Conservation (phyloP, 257 asterid genomes). For the Solanum dulcamara region DNA sequence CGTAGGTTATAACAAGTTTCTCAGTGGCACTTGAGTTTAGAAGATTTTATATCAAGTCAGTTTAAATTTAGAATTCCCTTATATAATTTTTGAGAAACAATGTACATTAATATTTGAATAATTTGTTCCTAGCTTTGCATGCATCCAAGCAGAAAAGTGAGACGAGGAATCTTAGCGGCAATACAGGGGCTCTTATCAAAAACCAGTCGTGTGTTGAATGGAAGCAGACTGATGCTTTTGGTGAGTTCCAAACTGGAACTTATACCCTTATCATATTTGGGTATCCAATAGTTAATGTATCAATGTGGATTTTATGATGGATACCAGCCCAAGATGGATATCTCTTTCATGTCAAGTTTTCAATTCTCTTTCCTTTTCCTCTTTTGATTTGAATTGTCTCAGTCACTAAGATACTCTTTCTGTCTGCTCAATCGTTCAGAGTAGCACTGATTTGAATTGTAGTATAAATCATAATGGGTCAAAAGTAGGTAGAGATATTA, state of each 20-base stretch:
- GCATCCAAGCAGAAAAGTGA: slow-evolving; percentile 73
- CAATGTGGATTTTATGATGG: background rate
- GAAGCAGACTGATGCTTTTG: slow-evolving; percentile 82
- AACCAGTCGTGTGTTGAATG: slow-evolving; percentile 57
- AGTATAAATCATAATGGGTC: background rate
- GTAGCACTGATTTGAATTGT: background rate
- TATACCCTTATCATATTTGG: background rate
- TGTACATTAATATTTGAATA: background rate
- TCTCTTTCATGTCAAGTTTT: background rate
- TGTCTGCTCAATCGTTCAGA: background rate
- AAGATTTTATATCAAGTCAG: background rate
- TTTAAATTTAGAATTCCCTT: background rate
- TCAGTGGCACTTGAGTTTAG: background rate
- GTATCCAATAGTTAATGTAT: background rate
- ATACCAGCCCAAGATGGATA: background rate
- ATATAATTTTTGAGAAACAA: background rate
- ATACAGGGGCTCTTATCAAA: slow-evolving; percentile 47
- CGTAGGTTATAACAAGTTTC: slow-evolving; percentile 33
- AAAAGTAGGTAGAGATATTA: background rate
- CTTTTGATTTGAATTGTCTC: background rate
- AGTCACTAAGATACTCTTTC: background rate
- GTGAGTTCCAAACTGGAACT: slow-evolving; percentile 40
- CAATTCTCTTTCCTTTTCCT: background rate
- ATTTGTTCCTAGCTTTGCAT: slow-evolving; percentile 51
- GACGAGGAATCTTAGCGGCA: slow-evolving; percentile 58